Base-by-base conservation (phyloP, 2,329 filamentous ascomycete genomes). In the Penicillium sp. region DNA sequence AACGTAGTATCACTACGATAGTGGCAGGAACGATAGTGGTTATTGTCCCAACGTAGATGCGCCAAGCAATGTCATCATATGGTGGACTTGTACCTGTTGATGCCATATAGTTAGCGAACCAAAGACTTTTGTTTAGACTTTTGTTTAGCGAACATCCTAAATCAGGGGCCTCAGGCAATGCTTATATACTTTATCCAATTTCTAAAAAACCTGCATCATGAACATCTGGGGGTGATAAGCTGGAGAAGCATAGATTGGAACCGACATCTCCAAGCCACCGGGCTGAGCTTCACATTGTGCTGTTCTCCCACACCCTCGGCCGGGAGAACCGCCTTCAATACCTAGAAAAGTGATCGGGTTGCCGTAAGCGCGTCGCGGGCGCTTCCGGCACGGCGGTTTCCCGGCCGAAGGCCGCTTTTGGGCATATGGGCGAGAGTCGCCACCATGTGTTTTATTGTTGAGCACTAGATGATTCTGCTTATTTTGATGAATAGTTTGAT, bases 21-120 rank as follows among this genome's bases (percentile, higher is more conserved):
- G 68, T 70, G 18, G 69, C 69, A 36, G 68, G 66, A 4, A 70
- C 58, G 18, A 70, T 50, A 14, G 68, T 69, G 27, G 55, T 54
- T 27, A 68, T 62, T 5, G 66, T 70, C 19, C 69, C 69, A 11
- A 70, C 56, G 55, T 61, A 65, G n/a, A 69, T 61, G 27, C 46
- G 59, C 59, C 60, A 67, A 31, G 64, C 58, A 22, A 67, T 66
- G 11, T 67, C 47, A 4, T 60, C 54, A 53, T 24, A 31, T 31
- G 24, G 7, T 18, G 1, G 43, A 46, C 7, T 5, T 31, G 55
- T 27, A 2, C 22, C 22, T 22, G 52, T 55, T 39, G 55, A 50
- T 43, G 36, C 59, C 61, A 61, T 59, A 46, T 22, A 50, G 33
- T 24, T 39, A 46, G 27, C 31, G 6, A 31, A 31, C 31, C 9